Base-by-base conservation (phyloP, 352 stramenopile species). In the Globisporangium lucens region DNA sequence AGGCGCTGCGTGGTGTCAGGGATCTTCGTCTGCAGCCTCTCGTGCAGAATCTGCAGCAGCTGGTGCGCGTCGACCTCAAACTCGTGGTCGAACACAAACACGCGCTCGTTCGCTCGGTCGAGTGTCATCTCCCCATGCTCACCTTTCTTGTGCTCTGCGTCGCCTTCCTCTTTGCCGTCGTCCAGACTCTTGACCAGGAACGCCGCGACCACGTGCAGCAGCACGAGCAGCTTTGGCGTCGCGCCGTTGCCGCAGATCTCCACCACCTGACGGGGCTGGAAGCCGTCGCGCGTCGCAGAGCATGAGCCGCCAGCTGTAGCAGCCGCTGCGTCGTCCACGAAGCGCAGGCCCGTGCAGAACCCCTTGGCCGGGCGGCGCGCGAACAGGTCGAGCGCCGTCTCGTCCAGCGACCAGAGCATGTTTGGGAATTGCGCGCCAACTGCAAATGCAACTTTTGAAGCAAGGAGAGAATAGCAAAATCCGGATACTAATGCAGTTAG, bases 331-430 rank as follows among this genome's bases (percentile, higher is more conserved):
- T 72, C 76, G 27, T 93, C 84, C 20, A 91, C 51, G 62, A 88
- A 93, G 33, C 36, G 22, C 63, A 93, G 20, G 1, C 78, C 75
- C 2, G 82, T 89, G 68, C 61, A 70, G 72, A 93, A 93, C 38
- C 79, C 77, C 59, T 68, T 74, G 62, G 69, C 73, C 0, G 76
- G 77, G 10, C 74, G 79, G 29, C 85, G 79, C 59, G 81, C 85
- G 66, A 93, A 88, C 65, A 93, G 70, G 68, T 93, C 85, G 51
- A 93, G 78, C 67, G 82, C 85, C 15, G 82, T 92, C 74, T 90
- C 83, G 68, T 90, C 80, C 17, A 83, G 72, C 43, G 79, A 63
- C 74, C 74, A 80, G 24, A 71, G 59, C 66, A 71, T 70, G 20
- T 22, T 43, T 9, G 12, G 5, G n/a, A 43, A 10, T 27, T 10